These are phyloP conservation scores for Pleurotus tuoliensis DNA, from an alignment of 768 basidiomycete genomes.

Conservation along the genomic window DNA sequence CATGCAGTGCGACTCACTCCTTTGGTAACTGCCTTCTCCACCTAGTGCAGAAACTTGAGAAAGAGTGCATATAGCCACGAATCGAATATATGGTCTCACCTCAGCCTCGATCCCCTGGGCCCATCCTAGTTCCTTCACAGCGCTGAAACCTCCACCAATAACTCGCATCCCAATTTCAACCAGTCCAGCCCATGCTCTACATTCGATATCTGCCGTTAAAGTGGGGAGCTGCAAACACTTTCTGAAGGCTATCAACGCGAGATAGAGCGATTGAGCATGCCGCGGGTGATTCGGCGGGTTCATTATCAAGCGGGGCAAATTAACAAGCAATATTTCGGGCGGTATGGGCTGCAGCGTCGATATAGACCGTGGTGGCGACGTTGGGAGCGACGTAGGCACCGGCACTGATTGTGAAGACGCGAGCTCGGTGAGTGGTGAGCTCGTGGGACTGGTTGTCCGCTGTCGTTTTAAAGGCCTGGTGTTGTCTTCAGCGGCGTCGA, in stretches of 20 bases:
- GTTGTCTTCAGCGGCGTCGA: background rate
- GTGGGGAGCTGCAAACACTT: slow-evolving; percentile 45
- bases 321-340: slow-evolving; percentile 47
- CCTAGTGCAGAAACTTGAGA: slow-evolving; percentile 23
- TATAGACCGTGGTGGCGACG: background rate
- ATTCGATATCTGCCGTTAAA: slow-evolving; percentile 59
- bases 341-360: slow-evolving; percentile 20
- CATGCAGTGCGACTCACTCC: slow-evolving; percentile 44
- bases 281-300: slow-evolving; percentile 62
- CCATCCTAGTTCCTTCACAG: slow-evolving; percentile 34
- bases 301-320: slow-evolving; percentile 54
- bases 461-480: background rate
- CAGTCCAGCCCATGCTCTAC: slow-evolving; percentile 65
- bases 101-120: slow-evolving; percentile 51
- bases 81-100: slow-evolving; percentile 27
- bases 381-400: background rate
- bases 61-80: background rate
- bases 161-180: slow-evolving; percentile 66
- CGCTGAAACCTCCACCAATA: slow-evolving; percentile 40
- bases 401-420: background rate
- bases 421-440: slow-evolving; percentile 6
- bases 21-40: slow-evolving; percentile 64
- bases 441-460: background rate
- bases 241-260: slow-evolving; percentile 54
- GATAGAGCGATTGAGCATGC: slow-evolving; percentile 49